Base-by-base conservation (phyloP, 345 rosid genomes). In the Sonneratia alba region DNA sequence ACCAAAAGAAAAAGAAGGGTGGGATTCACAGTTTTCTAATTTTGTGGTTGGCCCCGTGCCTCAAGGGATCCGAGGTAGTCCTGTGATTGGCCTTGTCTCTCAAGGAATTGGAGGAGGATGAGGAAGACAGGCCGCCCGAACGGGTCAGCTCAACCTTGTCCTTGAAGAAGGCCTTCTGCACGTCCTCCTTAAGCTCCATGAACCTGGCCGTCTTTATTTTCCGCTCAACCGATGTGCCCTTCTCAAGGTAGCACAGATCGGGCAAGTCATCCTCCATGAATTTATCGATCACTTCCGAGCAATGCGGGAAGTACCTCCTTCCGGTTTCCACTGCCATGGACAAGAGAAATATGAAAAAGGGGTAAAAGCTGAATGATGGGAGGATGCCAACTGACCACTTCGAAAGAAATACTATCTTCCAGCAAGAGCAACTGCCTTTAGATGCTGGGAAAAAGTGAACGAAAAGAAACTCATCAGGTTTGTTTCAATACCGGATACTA, bases 211-310 rank as follows among this genome's bases (percentile, higher is more conserved):
- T 84, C 85, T 89, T 92, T 69, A 81, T 42, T 69, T 81, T 84
- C 71, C 85, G 89, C 72, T 95, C 98, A 47, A 83, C 85, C 2
- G 51, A 80, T 4, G 85, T 80, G 71, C 94, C 97, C 71, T 71
- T 87, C 64, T 95, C 93, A 0, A 90, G 90, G 82, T 84, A 84
- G 51, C 87, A 88, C 81, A 92, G 71, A 75, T 95, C 99, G 0
- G 86, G 92, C 61, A 90, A 88, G 80, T 95, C 99, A 43, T 95
- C 99, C 75, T 92, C 97, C 97, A 95, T 92, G 83, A 90, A 87
- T 85, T 90, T 90, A 77, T 95, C 99, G 1, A 95, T 75, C 76
- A 95, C 99, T 79, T 87, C 87, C 0, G 89, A 92, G 85, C 97
- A 90, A 75, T 80, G 81, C 55, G 97, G 99, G 74, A 95, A 95